These are phyloP conservation scores for Sporothrix variecibatus DNA, from an alignment of 2,329 filamentous ascomycete species.

Conservation along the genomic window DNA sequence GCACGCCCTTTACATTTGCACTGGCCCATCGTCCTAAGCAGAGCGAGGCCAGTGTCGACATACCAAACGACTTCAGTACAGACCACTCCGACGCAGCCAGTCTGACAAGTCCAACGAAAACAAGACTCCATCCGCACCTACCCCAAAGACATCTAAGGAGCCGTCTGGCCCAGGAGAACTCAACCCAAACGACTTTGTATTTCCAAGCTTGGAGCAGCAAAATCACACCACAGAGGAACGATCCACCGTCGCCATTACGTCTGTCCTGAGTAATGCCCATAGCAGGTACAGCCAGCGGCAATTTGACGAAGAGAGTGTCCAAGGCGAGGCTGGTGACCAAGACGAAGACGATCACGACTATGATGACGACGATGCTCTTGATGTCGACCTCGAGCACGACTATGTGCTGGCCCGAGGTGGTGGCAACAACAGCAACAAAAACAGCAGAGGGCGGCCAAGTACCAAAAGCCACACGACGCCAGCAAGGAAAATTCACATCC, in stretches of 20 bases:
- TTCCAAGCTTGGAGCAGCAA: background rate
- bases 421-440: background rate
- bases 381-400: constrained; percentile 12
- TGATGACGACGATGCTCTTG: background rate
- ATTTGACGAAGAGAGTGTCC: constrained; percentile 10
- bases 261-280: background rate
- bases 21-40: background rate
- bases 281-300: constrained; percentile 11
- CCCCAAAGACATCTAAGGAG: too few species aligned
- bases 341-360: background rate
- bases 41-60: background rate
- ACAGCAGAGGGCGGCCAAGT: background rate
- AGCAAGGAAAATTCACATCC: background rate
- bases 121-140: too few species aligned
- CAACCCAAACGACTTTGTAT: background rate
- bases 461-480: background rate
- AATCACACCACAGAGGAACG: background rate
- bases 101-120: background rate
- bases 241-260: background rate
- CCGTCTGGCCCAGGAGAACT: too few species aligned
- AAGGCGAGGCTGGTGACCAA: background rate
- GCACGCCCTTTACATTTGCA: background rate
- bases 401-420: background rate
- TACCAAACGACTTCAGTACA: background rate
- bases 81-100: background rate